Base-by-base conservation (phyloP, 2,329 filamentous ascomycete species). In the Polytolypa hystricis region DNA sequence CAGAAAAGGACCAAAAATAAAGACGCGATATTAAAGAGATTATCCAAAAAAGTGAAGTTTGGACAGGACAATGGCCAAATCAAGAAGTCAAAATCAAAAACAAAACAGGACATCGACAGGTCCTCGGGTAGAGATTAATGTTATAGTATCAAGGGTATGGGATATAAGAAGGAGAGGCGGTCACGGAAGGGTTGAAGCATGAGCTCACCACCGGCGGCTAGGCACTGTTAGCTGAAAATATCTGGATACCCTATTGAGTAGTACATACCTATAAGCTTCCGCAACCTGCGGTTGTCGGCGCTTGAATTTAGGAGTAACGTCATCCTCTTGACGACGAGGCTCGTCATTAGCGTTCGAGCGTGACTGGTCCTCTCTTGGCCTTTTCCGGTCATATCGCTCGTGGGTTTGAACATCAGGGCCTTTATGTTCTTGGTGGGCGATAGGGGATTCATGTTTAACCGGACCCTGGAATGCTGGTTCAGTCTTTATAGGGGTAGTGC, bases 161-260 rank as follows among this genome's bases (percentile, higher is more conserved):
- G 37, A 35, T 43, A 45, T 34, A 30, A 40, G 31, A 37, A 40
- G 28, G 14, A 30, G 31, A 17, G 18, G n/a, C 5, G 19, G 19
- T 32, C 20, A 33, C 17, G 26, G 17, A 25, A 19, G 12, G 17
- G 26, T 29, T n/a, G n/a, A 15, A 12, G 31, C 16, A 28, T 31
- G 3, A 28, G 17, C 30, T 57, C 48, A 65, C 61, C 61, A 65
- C 31, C 61, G 61, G 39, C 61, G 61, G 40, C 52, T 50, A 36
- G 38, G n/a, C n/a, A n/a, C n/a, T n/a, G n/a, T n/a, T n/a, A n/a
- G n/a, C n/a, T n/a, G n/a, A n/a, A n/a, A n/a, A n/a, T n/a, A n/a
- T n/a, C n/a, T n/a, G n/a, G n/a, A n/a, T n/a, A n/a, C n/a, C n/a
- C n/a, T n/a, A n/a, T n/a, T n/a, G n/a, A n/a, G n/a, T n/a, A n/a